These are phyloP conservation scores for Saccharomyces hybrid DNA, from an alignment of 1,139 yeast species.

Conservation along the genomic window DNA sequence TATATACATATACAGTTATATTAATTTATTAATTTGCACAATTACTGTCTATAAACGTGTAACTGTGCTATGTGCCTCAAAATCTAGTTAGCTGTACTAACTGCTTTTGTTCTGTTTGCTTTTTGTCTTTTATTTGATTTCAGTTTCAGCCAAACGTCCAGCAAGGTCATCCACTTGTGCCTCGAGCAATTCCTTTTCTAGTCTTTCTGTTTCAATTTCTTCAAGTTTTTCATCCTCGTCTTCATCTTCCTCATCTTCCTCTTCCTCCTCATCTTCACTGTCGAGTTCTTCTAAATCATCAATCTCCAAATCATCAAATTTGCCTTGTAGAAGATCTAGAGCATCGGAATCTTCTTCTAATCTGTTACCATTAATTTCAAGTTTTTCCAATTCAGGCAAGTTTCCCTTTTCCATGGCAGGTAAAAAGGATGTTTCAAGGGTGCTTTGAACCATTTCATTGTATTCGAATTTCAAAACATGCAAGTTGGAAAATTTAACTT, in stretches of 20 bases:
- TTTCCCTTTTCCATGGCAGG: slow-evolving; percentile 45
- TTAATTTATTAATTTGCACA: background rate
- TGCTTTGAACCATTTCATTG: slow-evolving; percentile 70
- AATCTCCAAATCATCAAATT: slow-evolving; percentile 69
- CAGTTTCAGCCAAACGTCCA: slow-evolving; percentile 48
- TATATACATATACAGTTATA: background rate
- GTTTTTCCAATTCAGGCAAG: slow-evolving; percentile 51
- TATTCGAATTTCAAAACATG: slow-evolving; percentile 69
- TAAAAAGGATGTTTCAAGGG: slow-evolving; percentile 46
- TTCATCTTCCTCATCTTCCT: slow-evolving; percentile 58
- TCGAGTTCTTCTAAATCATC: slow-evolving; percentile 91
- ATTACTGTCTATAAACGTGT: background rate
- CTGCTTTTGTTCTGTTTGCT: background rate
- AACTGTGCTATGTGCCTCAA: background rate
- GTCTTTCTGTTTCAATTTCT: slow-evolving; percentile 46
- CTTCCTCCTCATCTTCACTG: slow-evolving; percentile 77
- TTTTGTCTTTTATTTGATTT: slow-evolving; percentile 23
- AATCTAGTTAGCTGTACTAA: background rate
- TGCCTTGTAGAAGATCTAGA: slow-evolving; percentile 45
- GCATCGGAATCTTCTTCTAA: slow-evolving; percentile 70
- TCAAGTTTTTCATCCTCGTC: slow-evolving; percentile 47
- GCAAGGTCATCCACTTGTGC: slow-evolving; percentile 51
- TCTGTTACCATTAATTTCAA: slow-evolving; percentile 89
- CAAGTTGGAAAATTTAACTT: slow-evolving; percentile 40
- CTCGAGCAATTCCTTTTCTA: slow-evolving; percentile 53